These are phyloP conservation scores for Escallonia rubra DNA, from an alignment of 129 eudicot species.

Conservation along the genomic window DNA sequence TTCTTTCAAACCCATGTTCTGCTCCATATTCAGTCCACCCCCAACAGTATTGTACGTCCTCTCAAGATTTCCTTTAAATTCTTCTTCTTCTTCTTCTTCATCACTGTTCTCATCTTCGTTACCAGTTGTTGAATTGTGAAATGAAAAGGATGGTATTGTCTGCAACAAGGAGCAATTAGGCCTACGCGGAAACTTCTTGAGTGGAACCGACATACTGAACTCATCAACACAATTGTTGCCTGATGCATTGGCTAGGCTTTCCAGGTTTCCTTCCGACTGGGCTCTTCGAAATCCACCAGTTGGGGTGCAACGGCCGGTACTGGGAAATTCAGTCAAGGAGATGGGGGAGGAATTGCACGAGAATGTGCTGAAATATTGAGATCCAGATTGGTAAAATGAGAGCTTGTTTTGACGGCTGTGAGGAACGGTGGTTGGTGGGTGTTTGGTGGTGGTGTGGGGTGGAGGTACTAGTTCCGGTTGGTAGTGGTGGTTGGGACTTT, in stretches of 20 bases:
- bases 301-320: background rate
- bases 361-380: slow-evolving; percentile 30
- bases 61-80: background rate
- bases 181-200: slow-evolving; percentile 33
- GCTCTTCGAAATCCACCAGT: slow-evolving; percentile 37
- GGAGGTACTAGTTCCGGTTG: slow-evolving; percentile 22
- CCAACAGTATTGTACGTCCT: background rate
- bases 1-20: slow-evolving; percentile 22
- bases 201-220: slow-evolving; percentile 18
- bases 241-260: slow-evolving; percentile 26
- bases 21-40: slow-evolving; percentile 12
- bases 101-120: slow-evolving; percentile 35
- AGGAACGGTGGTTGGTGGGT: slow-evolving; percentile 18
- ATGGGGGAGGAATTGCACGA: slow-evolving; percentile 44
- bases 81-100: slow-evolving; percentile 29
- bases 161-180: slow-evolving; percentile 38
- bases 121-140: slow-evolving; percentile 22
- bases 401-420: slow-evolving; percentile 19
- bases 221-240: slow-evolving; percentile 27
- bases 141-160: slow-evolving; percentile 66
- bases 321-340: slow-evolving; percentile 20
- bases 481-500: slow-evolving; percentile 41
- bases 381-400: slow-evolving; percentile 26
- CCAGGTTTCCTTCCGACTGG: slow-evolving; percentile 74
- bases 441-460: slow-evolving; percentile 21